Base-by-base conservation (phyloP, 1,284 basidiomycete genomes). In the Ganoderma lingzhi region DNA sequence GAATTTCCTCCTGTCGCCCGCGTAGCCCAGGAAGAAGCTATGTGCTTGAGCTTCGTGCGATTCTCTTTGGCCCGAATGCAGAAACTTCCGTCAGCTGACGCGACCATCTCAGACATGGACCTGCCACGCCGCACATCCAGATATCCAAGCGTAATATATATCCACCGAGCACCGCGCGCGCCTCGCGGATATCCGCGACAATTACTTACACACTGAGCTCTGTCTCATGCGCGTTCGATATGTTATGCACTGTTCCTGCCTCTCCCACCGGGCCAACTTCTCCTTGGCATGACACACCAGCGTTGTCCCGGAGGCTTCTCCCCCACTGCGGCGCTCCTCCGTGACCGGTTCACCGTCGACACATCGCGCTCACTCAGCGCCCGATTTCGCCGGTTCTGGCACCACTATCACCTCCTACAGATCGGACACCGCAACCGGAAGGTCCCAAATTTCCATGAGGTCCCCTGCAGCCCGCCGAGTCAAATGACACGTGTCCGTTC, bases 231-330 rank as follows among this genome's bases (percentile, higher is more conserved):
- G 32, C 23, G 53, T 56, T 56, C 30, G 15, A 56, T 35, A 56
- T 19, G 30, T 56, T 63, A 64, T 65, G 61, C 62, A 62, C 42
- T 53, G 71, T 68, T 66, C 68, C 71, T 72, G 64, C 56, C 19
- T 58, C 42, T 66, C 56, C 35, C 59, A 68, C 51, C 37, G 15
- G 68, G 32, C 66, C 23, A 70, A 66, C 69, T 62, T 62, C 55
- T 72, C 62, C 65, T 70, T 72, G 71, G 67, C 71, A 70, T 72
- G 69, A 70, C 69, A 65, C 64, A 63, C 23, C 12, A 44, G 37
- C 60, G 65, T 61, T 51, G 67, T 35, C 48, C 59, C 62, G 59
- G 42, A 41, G 64, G 37, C 48, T 62, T 64, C 19, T 48, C 63
- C 69, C 68, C 66, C 51, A 48, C 62, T 45, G 62, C 53, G 17